Evolutionary conservation across 768 basidiomycete genomes (phyloP).

Genomic region (Candolleomyces eurysporus): DNA sequence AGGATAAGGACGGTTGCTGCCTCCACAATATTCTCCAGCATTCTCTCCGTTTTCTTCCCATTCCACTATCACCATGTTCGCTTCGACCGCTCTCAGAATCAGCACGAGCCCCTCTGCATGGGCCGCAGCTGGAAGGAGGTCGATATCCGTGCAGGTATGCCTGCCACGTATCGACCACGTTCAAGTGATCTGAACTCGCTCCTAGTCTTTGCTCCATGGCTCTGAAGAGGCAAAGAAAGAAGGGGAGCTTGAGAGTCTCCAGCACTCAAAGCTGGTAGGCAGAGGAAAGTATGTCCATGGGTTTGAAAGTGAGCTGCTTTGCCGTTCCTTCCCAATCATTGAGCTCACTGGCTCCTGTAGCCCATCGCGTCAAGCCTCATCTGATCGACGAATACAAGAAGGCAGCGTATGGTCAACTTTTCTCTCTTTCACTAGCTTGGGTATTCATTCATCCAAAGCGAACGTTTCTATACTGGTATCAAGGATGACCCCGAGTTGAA

Average conservation of each 20-base stretch:
- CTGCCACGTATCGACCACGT: constrained; percentile 6
- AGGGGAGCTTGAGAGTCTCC: constrained; percentile 70
- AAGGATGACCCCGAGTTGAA: constrained; percentile 69
- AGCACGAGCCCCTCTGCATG: constrained; percentile 19
- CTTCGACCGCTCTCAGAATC: constrained; percentile 27
- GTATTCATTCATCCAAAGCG: constrained; percentile 41
- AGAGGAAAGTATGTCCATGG: constrained; percentile 93
- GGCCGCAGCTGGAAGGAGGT: constrained; percentile 36
- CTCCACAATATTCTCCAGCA: background rate
- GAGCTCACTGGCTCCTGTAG: constrained; percentile 37
- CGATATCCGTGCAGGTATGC: constrained; percentile 64
- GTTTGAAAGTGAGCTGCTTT: constrained; percentile 65
- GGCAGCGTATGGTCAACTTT: constrained; percentile 63
- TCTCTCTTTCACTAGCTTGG: background rate
- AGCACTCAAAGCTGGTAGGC: constrained; percentile 87
- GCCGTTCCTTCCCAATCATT: background rate
- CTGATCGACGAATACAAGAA: constrained; percentile 80
- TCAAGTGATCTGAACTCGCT: constrained; percentile 19
- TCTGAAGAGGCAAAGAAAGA: constrained; percentile 85
- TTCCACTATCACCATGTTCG: constrained; percentile 25
- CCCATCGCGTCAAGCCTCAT: constrained; percentile 84
- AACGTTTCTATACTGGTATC: constrained; percentile 80
- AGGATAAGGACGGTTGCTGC: constrained; percentile 9
- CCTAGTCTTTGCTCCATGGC: constrained; percentile 87
- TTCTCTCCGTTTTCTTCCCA: constrained; percentile 10